Conservation (phyloP, 1,284 basidiomycete species). For the Stereum hirsutum region DNA sequence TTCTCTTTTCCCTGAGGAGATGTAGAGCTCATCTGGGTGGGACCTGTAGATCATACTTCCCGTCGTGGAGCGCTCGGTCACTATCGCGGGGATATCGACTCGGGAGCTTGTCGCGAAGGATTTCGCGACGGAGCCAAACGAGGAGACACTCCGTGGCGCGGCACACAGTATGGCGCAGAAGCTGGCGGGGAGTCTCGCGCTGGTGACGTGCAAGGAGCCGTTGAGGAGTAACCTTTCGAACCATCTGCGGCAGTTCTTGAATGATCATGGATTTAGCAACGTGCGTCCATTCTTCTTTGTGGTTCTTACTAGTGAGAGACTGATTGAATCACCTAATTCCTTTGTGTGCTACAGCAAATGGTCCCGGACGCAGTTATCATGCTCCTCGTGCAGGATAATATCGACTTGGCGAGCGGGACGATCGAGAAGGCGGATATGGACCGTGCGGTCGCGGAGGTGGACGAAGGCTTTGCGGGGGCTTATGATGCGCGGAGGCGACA, state of each 20-base stretch:
- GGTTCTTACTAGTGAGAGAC: too few relatives aligned
- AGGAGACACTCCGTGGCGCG: constrained; percentile 85
- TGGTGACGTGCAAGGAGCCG: constrained; percentile 99
- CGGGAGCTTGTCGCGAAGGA: constrained; percentile 95
- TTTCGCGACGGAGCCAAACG: constrained; percentile 91
- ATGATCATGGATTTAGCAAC: constrained; percentile 84
- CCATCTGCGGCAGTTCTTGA: constrained; percentile 76
- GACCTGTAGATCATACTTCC: constrained; percentile 97
- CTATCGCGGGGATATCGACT: constrained; percentile 97
- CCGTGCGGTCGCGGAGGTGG: constrained; percentile 90
- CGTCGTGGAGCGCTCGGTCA: constrained; percentile 98
- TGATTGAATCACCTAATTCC: too few relatives aligned
- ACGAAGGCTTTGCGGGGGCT: constrained; percentile 79
- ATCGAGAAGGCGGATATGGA: constrained; percentile 99
- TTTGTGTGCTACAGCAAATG: constrained; percentile 30
- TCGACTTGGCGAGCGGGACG: constrained; percentile 89
- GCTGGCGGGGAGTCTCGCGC: constrained; percentile 90
- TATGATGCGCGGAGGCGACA: constrained; percentile 86
- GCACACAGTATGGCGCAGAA: constrained; percentile 97
- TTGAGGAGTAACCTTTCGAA: constrained; percentile 88
- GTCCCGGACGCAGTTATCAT: constrained; percentile 66
- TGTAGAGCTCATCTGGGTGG: too few relatives aligned
- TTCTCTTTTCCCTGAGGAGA: too few relatives aligned
- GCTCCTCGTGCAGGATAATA: constrained; percentile 86
- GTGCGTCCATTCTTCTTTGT: too few relatives aligned